Conservation (phyloP, 148 eudicot genomes). For the Oxyria digyna region DNA sequence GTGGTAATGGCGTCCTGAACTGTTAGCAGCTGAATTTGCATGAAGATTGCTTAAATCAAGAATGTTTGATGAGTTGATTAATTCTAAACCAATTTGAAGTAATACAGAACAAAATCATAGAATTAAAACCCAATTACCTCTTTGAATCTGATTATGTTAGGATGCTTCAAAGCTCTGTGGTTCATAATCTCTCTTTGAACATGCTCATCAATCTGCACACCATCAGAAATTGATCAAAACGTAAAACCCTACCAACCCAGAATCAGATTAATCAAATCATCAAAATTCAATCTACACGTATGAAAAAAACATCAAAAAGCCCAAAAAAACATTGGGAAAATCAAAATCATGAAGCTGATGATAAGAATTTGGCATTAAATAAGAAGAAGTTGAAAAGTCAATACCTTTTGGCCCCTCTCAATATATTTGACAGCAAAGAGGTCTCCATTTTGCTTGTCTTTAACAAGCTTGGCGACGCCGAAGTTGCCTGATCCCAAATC, state of each 20-base stretch:
- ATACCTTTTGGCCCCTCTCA: constrained; percentile 61
- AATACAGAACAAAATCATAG: not conserved
- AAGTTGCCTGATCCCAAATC: constrained; percentile 36
- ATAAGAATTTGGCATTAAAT: not conserved
- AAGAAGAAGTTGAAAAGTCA: not conserved
- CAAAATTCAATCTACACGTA: not conserved
- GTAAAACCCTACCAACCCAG: not conserved
- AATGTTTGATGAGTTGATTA: not conserved
- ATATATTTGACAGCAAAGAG: constrained; percentile 50
- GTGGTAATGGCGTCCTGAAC: too few relatives aligned
- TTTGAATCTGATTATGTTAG: constrained; percentile 60
- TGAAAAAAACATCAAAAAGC: not conserved
- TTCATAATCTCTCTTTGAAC: constrained; percentile 76
- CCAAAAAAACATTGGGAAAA: not conserved
- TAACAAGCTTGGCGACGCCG: constrained; percentile 39
- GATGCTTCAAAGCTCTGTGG: constrained; percentile 60
- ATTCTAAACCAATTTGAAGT: not conserved
- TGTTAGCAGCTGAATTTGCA: too few relatives aligned
- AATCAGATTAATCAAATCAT: not conserved
- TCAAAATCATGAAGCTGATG: not conserved
- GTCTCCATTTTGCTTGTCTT: constrained; percentile 22
- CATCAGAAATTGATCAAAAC: not conserved
- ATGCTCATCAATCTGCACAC: constrained; percentile 61
- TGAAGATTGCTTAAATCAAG: too few relatives aligned
- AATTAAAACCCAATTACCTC: constrained; percentile 27